These are phyloP conservation scores for Chenopodium album DNA, from an alignment of 148 eudicot species.

Conservation along the genomic window DNA sequence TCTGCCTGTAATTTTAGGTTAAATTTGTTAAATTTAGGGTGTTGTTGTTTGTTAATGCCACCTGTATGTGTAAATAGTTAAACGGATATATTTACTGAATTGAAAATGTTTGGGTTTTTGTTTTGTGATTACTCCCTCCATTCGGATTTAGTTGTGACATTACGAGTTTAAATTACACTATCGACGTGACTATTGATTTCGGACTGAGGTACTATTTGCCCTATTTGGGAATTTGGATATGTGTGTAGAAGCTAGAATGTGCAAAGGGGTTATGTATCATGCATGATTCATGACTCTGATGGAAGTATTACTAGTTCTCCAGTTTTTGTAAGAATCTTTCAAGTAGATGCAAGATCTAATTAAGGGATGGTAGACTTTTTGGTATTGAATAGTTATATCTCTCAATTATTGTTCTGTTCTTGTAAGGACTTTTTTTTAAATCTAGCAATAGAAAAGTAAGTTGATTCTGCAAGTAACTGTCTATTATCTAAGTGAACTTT, in stretches of 20 bases:
- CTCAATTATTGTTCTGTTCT: too few species aligned
- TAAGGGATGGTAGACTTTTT: neutral
- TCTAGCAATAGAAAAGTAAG: too few species aligned
- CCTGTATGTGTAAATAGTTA: neutral
- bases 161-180: too few species aligned
- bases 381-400: too few species aligned
- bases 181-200: too few species aligned
- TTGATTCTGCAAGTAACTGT: neutral
- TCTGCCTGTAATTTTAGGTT: neutral
- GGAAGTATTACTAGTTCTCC: neutral
- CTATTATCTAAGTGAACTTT: neutral
- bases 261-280: neutral
- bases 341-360: neutral
- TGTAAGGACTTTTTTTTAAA: too few species aligned
- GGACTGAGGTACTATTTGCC: too few species aligned
- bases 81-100: neutral
- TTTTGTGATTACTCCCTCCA: too few species aligned
- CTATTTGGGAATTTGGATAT: neutral
- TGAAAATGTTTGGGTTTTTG: neutral
- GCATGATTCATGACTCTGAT: neutral
- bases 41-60: neutral
- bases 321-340: neutral
- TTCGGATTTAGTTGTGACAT: too few species aligned
- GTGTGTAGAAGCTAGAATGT: neutral
- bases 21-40: neutral